A percentile compares a stretch with the other conserved stretches of the same genome.
Conservation (phyloP, 225 moss, liverwort and hornwort species). For the Pleurozium schreberi region DNA sequence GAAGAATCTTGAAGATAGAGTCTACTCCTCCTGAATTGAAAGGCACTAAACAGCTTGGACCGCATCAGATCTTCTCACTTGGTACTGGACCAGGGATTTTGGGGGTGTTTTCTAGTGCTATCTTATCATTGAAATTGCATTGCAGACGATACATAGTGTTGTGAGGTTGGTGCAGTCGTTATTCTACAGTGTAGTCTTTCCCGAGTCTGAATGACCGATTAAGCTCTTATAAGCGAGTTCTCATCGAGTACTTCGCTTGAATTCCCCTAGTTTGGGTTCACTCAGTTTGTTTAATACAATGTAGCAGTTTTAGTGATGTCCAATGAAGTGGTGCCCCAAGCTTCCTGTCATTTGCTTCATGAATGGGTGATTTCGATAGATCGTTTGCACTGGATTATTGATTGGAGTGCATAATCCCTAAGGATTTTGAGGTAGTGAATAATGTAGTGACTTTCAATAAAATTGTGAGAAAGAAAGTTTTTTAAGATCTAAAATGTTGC, state of each 20-base stretch:
- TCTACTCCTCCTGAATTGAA: neutral
- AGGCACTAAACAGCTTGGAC: neutral
- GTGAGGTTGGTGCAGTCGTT: neutral
- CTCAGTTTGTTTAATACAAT: neutral
- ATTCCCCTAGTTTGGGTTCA: neutral
- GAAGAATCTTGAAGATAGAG: neutral
- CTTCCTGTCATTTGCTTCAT: neutral
- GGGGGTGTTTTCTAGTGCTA: neutral
- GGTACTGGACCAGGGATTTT: neutral
- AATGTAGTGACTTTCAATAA: neutral
- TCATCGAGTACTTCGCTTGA: neutral
- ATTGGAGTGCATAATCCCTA: neutral
- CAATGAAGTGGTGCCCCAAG: neutral
- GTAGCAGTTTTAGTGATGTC: neutral
- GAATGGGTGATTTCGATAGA: neutral
- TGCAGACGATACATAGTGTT: neutral
- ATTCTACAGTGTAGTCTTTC: neutral
- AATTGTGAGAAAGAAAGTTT: too few relatives aligned
- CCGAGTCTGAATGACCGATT: neutral
- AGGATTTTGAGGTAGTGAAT: neutral
- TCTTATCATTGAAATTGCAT: neutral
- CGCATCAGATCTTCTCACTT: neutral
- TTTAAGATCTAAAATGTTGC: too few relatives aligned
- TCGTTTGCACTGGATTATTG: too few relatives aligned
- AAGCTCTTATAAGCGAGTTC: neutral